Base-by-base conservation (phyloP, 2,329 filamentous ascomycete genomes). In the Hymenoscyphus fructigenus region DNA sequence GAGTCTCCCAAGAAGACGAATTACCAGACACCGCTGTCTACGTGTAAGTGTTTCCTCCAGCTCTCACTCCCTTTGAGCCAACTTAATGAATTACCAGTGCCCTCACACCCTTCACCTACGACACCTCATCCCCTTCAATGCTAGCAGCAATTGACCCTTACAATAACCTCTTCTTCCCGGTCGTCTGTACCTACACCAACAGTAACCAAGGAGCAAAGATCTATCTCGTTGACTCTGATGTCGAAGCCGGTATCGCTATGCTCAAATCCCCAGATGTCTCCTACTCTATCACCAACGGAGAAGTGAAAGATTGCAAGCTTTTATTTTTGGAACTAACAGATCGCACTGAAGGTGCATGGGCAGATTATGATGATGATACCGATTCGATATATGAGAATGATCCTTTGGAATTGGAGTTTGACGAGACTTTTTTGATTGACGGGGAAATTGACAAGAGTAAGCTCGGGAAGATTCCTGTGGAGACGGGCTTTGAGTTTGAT, bases 191-290 rank as follows among this genome's bases (percentile, higher is more conserved):
- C 26, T 78, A 70, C 61, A 50, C 44, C 17, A 23, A 50, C 44
- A 23, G 2, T 7, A 57, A 3, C 55, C 57, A 41, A 14, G 65
- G 56, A 2, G 65, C 66, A 14, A 67, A 73, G 12, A 74, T 72
- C 60, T 55, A 76, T 0, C 77, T 77, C 61, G 55, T 78, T 17
- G 72, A 68, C 1, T 67, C 61, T 20, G 73, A 76, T 61, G 61
- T 71, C 1, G 71, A 64, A 4, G 73, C 70, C 1, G 63, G 69
- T 32, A 20, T 71, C 15, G 65, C 64, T 23, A 71, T 66, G 26
- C 64, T 77, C 32, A 58, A 71, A 67, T 67, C 68, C 28, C 58
- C 63, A 5, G 69, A 73, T 26, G 60, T 75, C 15, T 57, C 62
- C 32, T 66, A 72, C 63, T 68, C 70, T 2, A 68, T 77, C 15